Conservation (phyloP, 1,284 basidiomycete species). For the Mycosarcoma mackinlayi region DNA sequence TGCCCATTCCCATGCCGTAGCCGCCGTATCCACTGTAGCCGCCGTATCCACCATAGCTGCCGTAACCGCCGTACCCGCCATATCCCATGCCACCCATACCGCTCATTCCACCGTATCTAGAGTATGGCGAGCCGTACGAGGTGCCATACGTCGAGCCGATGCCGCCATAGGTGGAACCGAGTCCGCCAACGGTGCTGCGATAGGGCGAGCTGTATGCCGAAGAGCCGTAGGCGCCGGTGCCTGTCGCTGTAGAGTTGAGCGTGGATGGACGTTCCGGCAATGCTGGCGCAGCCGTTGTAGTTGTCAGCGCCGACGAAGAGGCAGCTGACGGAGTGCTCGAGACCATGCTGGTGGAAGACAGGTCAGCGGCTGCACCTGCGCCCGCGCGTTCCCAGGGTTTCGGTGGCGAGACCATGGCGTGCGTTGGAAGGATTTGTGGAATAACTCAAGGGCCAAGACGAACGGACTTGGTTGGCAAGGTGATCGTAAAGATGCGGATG, state of each 20-base stretch:
- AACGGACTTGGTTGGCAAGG: not conserved
- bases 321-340: constrained; percentile 17
- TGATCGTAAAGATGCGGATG: not conserved
- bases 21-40: constrained; percentile 52
- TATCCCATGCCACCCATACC: constrained; percentile 41
- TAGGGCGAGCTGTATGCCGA: constrained; percentile 44
- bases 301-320: constrained; percentile 28
- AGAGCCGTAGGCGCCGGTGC: constrained; percentile 39
- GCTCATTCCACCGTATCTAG: constrained; percentile 58
- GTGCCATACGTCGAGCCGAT: constrained; percentile 59
- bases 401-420: constrained; percentile 61
- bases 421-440: not conserved
- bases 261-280: constrained; percentile 64
- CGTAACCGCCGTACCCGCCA: constrained; percentile 50
- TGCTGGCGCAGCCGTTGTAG: constrained; percentile 48
- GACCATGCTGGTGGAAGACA: constrained; percentile 26
- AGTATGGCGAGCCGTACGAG: constrained; percentile 63
- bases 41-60: constrained; percentile 54
- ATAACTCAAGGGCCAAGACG: not conserved
- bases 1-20: constrained; percentile 54
- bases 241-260: constrained; percentile 18
- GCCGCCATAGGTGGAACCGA: constrained; percentile 60
- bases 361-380: constrained; percentile 39
- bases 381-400: constrained; percentile 67
- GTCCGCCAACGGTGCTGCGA: constrained; percentile 48